Base-by-base conservation (phyloP, 768 basidiomycete genomes). In the Mycena filopes region DNA sequence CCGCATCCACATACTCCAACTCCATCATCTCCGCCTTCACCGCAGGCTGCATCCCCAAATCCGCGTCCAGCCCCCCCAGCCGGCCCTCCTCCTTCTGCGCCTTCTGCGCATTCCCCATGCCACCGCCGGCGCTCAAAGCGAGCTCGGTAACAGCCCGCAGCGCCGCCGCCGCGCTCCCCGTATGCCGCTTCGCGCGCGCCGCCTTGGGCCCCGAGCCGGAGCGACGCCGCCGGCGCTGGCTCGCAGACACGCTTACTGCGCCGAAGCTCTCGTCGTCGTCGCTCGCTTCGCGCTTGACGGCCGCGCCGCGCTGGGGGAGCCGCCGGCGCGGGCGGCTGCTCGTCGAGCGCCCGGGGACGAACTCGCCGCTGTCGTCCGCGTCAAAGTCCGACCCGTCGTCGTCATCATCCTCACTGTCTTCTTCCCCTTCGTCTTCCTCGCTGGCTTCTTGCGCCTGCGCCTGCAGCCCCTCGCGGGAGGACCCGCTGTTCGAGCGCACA, bases 141-240 rank as follows among this genome's bases (percentile, higher is more conserved):
- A 62, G 64, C 47, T 63, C 51, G 10, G 57, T 66, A 29, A 69
- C 13, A 21, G 55, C 64, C 18, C 64, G 43, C 56, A 69, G 25
- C 42, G 68, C 64, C 36, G 61, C 45, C 28, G 64, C 64, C 23
- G 68, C 68, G 58, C 68, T 69, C 33, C 68, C 68, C 18, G 64
- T 68, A 48, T 61, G 55, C 21, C 55, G 59, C 33, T 43, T 66
- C 23, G 21, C 41, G 20, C 38, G 36, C n/a, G 33, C 4, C 10
- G 31, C 15, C 31, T 58, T 49, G 4, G 36, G 36, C 10, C 36
- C 36, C 4, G 36, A 36, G 2, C 36, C 36, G 2, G 36, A 36
- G 40, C 55, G 28, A 41, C 40, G 31, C 25, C 56, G 50, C 23
- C 41, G 58, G 15, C 41, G 40, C 47, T 29, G 26, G 28, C 20